A percentile compares a stretch with the other conserved stretches of the same genome.
These are phyloP conservation scores for Apiospora malaysiana DNA, from an alignment of 2,329 filamentous ascomycete genomes.

Conservation along the genomic window DNA sequence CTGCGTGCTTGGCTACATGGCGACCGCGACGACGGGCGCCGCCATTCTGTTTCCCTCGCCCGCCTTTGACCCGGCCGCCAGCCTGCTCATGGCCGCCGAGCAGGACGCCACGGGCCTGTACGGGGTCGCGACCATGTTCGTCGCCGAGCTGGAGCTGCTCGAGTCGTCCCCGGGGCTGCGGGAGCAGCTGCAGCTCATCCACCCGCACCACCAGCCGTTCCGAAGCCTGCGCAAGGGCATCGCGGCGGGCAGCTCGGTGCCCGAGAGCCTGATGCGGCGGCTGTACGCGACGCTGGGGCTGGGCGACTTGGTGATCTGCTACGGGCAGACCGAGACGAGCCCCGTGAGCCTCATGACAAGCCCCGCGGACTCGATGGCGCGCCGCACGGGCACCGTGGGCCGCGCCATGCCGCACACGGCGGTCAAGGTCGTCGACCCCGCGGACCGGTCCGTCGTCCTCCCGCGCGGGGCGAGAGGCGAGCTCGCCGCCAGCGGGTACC, in stretches of 20 bases:
- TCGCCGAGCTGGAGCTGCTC: conserved; percentile 82
- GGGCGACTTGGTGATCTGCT: conserved; percentile 87
- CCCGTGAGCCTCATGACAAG: conserved; percentile 83
- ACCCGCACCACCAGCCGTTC: conserved; percentile 32
- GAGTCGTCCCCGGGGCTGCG: conserved; percentile 42
- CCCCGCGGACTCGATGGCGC: conserved; percentile 74
- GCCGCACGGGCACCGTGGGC: conserved; percentile 79
- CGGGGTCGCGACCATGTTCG: conserved; percentile 94
- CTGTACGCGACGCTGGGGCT: conserved; percentile 78
- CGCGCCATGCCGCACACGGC: conserved; percentile 81
- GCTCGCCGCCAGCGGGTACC: conserved; percentile 81
- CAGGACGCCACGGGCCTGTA: conserved; percentile 72
- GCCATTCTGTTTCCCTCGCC: conserved; percentile 85
- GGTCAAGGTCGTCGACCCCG: conserved; percentile 76
- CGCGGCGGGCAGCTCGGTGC: conserved; percentile 85
- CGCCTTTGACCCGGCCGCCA: conserved; percentile 80
- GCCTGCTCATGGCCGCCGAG: conserved; percentile 63
- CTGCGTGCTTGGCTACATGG: conserved; percentile 92
- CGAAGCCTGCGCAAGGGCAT: conserved; percentile 80
- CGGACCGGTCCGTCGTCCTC: conserved; percentile 65
- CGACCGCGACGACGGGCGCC: conserved; percentile 80
- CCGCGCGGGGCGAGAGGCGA: conserved; percentile 76
- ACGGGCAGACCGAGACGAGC: conserved; percentile 93
- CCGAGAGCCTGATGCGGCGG: conserved; percentile 78
- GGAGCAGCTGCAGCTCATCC: conserved; percentile 36